Evolutionary conservation across 1,139 yeast species (phyloP), one percentile per base, ranked within the genome.

Genomic region (Wickerhamiella infanticola): DNA sequence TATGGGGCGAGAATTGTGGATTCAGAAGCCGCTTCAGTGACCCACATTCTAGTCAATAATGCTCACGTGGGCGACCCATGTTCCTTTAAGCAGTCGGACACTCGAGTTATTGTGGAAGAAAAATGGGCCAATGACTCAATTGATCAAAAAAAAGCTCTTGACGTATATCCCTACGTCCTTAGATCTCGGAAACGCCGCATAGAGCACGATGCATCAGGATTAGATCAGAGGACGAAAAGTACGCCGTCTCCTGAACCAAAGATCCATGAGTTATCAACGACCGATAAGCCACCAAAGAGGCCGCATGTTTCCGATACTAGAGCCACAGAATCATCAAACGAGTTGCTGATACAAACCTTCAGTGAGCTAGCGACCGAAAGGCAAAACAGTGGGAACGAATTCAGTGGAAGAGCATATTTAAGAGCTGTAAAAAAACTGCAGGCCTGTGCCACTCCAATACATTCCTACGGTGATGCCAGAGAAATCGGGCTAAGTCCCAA

Each of bases 401-500:
- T 64, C 55, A 62, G 73, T 37, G 64, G 66, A 1, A 60, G 65
- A 42, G 67, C 75, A n/a, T 77, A 77, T 51, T 59, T 64, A 35
- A 60, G 65, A 18, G 81, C 81, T 0, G 63, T 70, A 37, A 59
- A 61, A 3, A 58, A 71, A 0, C 60, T 69, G 43, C 56, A 63
- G 33, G 54, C 58, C 2, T 53, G 58, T 5, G 55, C 53, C 6
- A 23, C 3, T 2, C 43, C 46, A 7, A n/a, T 50, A 3, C n/a
- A 3, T 5, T 36, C 44, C 24, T 42, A 41, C 13, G 36, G 29
- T 4, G 48, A 50, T 11, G 53, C 49, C 11, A 36, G n/a, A 23
- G 18, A 23, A 40, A 65, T 68, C 1, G 70, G 72, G 3, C 57
- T 76, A 37, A 79, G 79, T 0, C 49, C 60, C 4, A 62, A 69